These are phyloP conservation scores for Scheffersomyces lignosus DNA, from an alignment of 805 yeast genomes.

Conservation along the genomic window DNA sequence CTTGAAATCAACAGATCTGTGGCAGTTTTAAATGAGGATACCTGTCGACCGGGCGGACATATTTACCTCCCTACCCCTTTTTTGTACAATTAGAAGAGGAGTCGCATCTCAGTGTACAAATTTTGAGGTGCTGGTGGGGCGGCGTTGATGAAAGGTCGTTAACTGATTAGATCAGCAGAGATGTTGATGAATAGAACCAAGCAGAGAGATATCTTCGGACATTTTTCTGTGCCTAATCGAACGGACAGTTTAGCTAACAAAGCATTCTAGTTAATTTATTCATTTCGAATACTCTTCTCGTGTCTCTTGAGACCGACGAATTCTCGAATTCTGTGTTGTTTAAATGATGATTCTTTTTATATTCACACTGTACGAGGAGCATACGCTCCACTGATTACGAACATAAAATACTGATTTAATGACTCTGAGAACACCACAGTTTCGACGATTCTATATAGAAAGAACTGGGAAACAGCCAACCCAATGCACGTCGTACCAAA, in stretches of 20 bases:
- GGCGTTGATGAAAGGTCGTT: constrained; percentile 55
- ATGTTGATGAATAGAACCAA: constrained; percentile 5
- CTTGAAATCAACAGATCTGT: too few species aligned
- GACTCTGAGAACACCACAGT: constrained; percentile 37
- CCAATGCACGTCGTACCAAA: background rate
- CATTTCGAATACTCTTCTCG: background rate
- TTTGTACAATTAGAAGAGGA: constrained; percentile 47
- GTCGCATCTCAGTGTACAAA: constrained; percentile 56
- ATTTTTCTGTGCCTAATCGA: too few species aligned
- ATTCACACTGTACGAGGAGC: constrained; percentile 61
- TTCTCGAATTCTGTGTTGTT: constrained; percentile 9
- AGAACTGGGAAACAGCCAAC: too few species aligned
- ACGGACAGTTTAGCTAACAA: too few species aligned
- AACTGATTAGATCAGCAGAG: constrained; percentile 24
- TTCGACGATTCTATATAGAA: background rate
- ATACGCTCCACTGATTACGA: constrained; percentile 32
- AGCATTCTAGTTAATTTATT: too few species aligned
- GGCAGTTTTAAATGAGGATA: constrained; percentile 44
- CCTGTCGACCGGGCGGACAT: constrained; percentile 56
- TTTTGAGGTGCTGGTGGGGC: constrained; percentile 43
- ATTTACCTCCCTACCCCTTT: constrained; percentile 36
- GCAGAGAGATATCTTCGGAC: too few species aligned
- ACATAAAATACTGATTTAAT: constrained; percentile 53
- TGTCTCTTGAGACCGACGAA: background rate
- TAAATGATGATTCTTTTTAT: constrained; percentile 44